Conservation (phyloP, 257 asterid species). For the Solanum sparsipilum region DNA sequence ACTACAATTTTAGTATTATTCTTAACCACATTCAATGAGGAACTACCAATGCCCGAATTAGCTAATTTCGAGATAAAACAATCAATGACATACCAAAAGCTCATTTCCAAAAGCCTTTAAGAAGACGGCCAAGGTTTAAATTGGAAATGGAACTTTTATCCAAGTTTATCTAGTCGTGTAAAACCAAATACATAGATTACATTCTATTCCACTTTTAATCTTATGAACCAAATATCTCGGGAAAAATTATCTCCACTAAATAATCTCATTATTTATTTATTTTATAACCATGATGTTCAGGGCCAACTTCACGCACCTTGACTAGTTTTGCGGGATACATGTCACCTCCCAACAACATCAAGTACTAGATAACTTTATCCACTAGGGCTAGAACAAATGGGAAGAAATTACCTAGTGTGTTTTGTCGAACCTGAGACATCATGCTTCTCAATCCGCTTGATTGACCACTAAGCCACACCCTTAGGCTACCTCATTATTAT, state of each 20-base stretch:
- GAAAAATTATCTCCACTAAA: neutral
- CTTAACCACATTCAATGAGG: neutral
- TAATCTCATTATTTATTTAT: neutral
- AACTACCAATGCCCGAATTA: neutral
- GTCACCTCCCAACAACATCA: neutral
- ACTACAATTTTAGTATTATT: neutral
- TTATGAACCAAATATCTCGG: neutral
- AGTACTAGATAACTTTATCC: neutral
- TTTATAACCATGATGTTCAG: no score
- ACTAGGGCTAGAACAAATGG: neutral
- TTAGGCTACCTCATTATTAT: neutral
- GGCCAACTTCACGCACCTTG: neutral
- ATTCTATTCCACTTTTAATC: neutral
- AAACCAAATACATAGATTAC: neutral
- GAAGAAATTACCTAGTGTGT: neutral
- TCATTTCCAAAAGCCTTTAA: neutral
- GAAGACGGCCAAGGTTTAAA: neutral
- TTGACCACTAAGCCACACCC: neutral
- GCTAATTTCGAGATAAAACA: neutral
- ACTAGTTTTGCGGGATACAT: neutral
- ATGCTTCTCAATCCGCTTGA: neutral
- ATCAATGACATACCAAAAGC: neutral
- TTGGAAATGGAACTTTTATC: neutral
- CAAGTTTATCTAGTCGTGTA: neutral
- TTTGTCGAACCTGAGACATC: neutral